Percentiles rank a stretch among this genome's conserved stretches.
These are phyloP conservation scores for Dendrobium catenatum DNA, from an alignment of 106 monocot genomes.

Conservation along the genomic window DNA sequence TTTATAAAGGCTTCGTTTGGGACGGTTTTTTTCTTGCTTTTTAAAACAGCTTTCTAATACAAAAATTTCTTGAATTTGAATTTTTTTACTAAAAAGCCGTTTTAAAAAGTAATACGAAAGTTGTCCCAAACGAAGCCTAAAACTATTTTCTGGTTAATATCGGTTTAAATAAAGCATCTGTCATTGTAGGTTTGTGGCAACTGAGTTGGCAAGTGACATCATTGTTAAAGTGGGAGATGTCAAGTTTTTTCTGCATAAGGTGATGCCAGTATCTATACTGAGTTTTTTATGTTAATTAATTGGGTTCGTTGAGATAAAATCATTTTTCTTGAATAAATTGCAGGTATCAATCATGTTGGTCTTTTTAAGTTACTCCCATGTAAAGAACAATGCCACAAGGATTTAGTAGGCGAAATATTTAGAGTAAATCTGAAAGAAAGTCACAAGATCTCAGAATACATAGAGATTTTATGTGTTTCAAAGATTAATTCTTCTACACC, in stretches of 20 bases:
- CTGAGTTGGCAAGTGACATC: conserved; percentile 27
- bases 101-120: too few species aligned
- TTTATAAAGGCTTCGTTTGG: background rate
- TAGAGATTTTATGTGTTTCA: background rate
- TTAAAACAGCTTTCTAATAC: too few species aligned
- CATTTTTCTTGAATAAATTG: background rate
- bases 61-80: too few species aligned
- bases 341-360: background rate
- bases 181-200: conserved; percentile 24
- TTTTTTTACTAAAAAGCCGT: too few species aligned
- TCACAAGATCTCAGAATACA: background rate
- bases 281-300: background rate
- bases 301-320: background rate
- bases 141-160: background rate
- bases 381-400: background rate
- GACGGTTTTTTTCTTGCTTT: too few species aligned
- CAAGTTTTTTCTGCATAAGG: conserved; percentile 34
- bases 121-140: background rate
- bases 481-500: background rate
- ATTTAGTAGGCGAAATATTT: background rate
- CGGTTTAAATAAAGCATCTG: background rate
- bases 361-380: background rate
- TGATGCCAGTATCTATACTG: background rate
- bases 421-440: background rate
- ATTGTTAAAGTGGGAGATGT: conserved; percentile 26